Evolutionary conservation across 108 stramenopile genomes (phyloP).

Genomic region (Skeletonema grethae): DNA sequence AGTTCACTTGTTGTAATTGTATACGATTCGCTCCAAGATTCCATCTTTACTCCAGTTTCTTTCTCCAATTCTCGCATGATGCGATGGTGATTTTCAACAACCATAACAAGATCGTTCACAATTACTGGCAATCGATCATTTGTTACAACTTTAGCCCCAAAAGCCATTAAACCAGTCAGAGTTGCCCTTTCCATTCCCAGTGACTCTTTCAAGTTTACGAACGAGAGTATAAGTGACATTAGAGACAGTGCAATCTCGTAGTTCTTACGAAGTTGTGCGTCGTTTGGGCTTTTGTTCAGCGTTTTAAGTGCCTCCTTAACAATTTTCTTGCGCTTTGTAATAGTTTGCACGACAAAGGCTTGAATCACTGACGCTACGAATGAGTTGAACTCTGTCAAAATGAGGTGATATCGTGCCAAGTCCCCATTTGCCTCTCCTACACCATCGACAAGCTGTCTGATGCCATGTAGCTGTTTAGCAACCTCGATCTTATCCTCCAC

Average conservation of each 20-base stretch:
- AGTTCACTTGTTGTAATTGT: background rate
- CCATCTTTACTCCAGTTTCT: conserved; percentile 25
- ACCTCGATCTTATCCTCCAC: conserved; percentile 10
- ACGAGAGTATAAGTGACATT: conserved; percentile 50
- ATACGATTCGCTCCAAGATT: background rate
- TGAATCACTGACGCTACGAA: conserved; percentile 16
- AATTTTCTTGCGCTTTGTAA: conserved; percentile 2
- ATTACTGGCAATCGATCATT: conserved; percentile 31
- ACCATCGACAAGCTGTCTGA: conserved; percentile 23
- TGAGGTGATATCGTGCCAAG: conserved; percentile 9
- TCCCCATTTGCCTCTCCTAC: conserved; percentile 7
- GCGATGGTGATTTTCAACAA: conserved; percentile 69
- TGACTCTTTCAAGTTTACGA: conserved; percentile 73
- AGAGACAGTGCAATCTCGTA: conserved; percentile 34
- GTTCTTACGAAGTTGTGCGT: conserved; percentile 12
- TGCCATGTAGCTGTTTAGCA: conserved; percentile 4
- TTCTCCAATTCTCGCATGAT: conserved; percentile 48
- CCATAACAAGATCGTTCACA: conserved; percentile 67
- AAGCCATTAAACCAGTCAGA: conserved; percentile 53
- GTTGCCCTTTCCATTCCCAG: conserved; percentile 69
- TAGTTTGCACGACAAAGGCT: conserved; percentile 14
- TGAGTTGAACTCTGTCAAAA: conserved; percentile 17
- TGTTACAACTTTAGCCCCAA: background rate
- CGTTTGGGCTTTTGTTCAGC: background rate
- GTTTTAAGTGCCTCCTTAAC: conserved; percentile 4